phyloP scores from a whole-genome alignment of 2,329 filamentous ascomycete genomes.

The Pseudocercospora musae region DNA sequence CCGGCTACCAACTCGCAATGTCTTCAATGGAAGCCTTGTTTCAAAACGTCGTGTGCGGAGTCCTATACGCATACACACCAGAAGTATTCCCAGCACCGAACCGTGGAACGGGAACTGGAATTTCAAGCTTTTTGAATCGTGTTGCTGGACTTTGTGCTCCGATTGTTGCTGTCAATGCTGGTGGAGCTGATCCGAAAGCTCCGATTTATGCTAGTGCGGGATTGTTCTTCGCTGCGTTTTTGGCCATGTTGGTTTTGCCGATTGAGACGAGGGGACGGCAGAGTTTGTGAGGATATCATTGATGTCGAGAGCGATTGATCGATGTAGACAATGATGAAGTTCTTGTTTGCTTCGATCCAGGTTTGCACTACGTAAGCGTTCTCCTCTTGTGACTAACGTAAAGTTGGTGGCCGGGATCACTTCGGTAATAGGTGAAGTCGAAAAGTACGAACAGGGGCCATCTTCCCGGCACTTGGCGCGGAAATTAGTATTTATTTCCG shows the following conservation, averaged over 20 bases:
- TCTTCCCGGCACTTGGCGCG: background rate
- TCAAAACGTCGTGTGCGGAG: conserved; percentile 66
- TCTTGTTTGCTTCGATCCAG: background rate
- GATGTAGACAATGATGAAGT: background rate
- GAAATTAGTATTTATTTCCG: background rate
- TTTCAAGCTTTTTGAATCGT: conserved; percentile 69
- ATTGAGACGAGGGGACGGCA: conserved; percentile 45
- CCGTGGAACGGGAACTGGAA: conserved; percentile 68
- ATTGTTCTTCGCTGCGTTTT: conserved; percentile 43
- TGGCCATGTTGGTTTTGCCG: conserved; percentile 42
- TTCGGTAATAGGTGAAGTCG: background rate
- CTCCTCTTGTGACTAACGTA: background rate
- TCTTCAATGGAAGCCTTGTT: conserved; percentile 65
- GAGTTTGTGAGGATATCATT: too few species aligned
- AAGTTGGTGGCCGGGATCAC: background rate
- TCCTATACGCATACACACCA: conserved; percentile 73
- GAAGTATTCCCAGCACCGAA: conserved; percentile 73
- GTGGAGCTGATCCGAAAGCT: conserved; percentile 37
- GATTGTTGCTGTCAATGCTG: conserved; percentile 56
- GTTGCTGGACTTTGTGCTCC: conserved; percentile 66
- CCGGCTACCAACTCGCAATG: conserved; percentile 53
- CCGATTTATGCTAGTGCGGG: conserved; percentile 45
- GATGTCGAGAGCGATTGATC: too few species aligned
- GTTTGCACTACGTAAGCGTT: background rate
- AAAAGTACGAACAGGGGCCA: background rate